phyloP scores from a whole-genome alignment of 805 yeast species.

The Isabelozyma heimii region DNA sequence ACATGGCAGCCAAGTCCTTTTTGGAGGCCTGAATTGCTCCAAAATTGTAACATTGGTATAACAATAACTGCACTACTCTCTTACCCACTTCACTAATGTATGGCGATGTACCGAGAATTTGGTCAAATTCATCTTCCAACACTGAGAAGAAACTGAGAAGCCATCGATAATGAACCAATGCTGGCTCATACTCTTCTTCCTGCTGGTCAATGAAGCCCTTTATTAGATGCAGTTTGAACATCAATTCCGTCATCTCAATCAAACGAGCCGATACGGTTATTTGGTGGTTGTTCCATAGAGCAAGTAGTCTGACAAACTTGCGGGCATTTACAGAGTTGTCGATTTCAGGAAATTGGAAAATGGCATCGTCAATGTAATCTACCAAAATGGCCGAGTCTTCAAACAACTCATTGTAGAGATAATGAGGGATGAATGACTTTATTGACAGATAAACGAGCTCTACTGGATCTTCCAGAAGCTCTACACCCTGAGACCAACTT shows the following conservation, averaged over 20 bases:
- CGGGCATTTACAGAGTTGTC: slow-evolving; percentile 9
- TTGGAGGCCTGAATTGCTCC: slow-evolving; percentile 9
- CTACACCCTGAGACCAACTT: neutral
- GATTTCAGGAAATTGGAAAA: slow-evolving; percentile 12
- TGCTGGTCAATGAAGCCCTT: slow-evolving; percentile 14
- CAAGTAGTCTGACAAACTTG: slow-evolving; percentile 6
- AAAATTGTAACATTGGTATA: slow-evolving; percentile 11
- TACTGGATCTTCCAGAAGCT: slow-evolving; percentile 2
- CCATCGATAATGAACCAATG: slow-evolving; percentile 17
- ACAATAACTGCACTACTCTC: slow-evolving; percentile 7
- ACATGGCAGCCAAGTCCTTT: slow-evolving; percentile 4
- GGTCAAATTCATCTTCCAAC: slow-evolving; percentile 2
- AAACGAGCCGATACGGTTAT: neutral
- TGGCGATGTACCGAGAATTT: slow-evolving; percentile 7
- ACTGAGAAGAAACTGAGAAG: slow-evolving; percentile 9
- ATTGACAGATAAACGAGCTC: slow-evolving; percentile 9
- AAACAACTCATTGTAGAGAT: slow-evolving; percentile 8
- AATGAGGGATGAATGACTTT: slow-evolving; percentile 11
- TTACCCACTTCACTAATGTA: slow-evolving; percentile 9
- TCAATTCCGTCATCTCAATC: slow-evolving; percentile 3
- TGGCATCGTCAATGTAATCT: slow-evolving; percentile 6
- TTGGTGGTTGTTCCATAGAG: slow-evolving; percentile 2
- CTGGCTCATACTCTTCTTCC: slow-evolving; percentile 11
- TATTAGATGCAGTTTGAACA: slow-evolving; percentile 15
- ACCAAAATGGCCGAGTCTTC: neutral